These are phyloP conservation scores for Leucocoprinus birnbaumii DNA, from an alignment of 768 basidiomycete genomes.

Conservation along the genomic window DNA sequence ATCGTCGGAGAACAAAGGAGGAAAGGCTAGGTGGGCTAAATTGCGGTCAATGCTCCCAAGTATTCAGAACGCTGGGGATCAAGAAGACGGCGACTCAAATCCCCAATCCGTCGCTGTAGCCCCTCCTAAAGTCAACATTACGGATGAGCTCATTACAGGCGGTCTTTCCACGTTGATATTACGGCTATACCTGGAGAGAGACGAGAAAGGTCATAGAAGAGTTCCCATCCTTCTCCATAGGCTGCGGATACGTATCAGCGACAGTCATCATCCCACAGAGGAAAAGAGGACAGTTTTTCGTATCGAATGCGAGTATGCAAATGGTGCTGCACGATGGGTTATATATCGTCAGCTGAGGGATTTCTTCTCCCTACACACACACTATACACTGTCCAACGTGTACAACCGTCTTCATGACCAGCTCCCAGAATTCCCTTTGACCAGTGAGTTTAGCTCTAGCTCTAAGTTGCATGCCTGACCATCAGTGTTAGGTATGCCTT, in stretches of 20 bases:
- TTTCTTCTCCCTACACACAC: constrained; percentile 85
- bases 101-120: constrained; percentile 46
- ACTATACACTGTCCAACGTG: constrained; percentile 84
- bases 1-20: constrained; percentile 15
- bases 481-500: constrained; percentile 65
- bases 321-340: constrained; percentile 91
- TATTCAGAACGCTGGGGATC: constrained; percentile 34
- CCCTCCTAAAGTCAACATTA: constrained; percentile 64
- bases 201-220: constrained; percentile 81
- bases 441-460: constrained; percentile 42
- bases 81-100: constrained; percentile 20
- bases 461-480: constrained; percentile 1
- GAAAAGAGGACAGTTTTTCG: constrained; percentile 79
- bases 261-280: constrained; percentile 81
- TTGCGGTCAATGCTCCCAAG: constrained; percentile 66
- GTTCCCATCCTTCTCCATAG: constrained; percentile 79
- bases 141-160: constrained; percentile 78
- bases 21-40: constrained; percentile 54
- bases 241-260: constrained; percentile 79
- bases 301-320: constrained; percentile 96
- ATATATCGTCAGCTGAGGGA: constrained; percentile 92
- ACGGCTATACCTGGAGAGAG: constrained; percentile 82
- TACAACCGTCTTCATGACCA: constrained; percentile 70
- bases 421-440: constrained; percentile 90
- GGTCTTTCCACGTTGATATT: constrained; percentile 79